These are phyloP conservation scores for Curvularia eragrostidis DNA, from an alignment of 2,329 filamentous ascomycete genomes.

Conservation along the genomic window DNA sequence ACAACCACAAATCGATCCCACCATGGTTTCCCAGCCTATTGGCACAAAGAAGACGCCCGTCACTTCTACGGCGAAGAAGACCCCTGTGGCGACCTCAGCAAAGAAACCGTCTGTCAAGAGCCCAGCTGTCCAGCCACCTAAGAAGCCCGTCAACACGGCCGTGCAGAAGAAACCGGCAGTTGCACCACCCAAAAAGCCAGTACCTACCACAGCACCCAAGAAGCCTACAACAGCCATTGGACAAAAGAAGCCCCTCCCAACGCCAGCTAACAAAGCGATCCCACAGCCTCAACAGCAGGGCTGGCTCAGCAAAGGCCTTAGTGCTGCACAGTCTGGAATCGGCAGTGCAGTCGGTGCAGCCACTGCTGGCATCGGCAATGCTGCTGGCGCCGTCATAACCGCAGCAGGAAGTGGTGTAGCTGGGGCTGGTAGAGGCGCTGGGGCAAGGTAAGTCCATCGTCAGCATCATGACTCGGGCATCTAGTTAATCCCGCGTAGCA, in stretches of 20 bases:
- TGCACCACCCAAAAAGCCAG: constrained; percentile 11
- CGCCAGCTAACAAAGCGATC: constrained; percentile 15
- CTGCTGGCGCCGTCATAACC: constrained; percentile 52
- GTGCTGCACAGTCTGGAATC: constrained; percentile 22
- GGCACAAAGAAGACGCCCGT: constrained; percentile 35
- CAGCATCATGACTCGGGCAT: not conserved
- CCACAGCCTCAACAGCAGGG: constrained; percentile 47
- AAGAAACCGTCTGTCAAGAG: constrained; percentile 11
- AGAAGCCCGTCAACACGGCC: constrained; percentile 26
- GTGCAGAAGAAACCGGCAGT: constrained; percentile 27
- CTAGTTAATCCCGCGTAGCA: constrained; percentile 34
- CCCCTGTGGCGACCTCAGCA: constrained; percentile 11
- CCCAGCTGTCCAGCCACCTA: constrained; percentile 21
- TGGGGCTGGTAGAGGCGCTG: constrained; percentile 25
- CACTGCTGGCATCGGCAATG: constrained; percentile 54
- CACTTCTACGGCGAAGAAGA: constrained; percentile 27
- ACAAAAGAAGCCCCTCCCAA: constrained; percentile 21
- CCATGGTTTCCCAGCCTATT: constrained; percentile 37
- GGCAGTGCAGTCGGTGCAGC: constrained; percentile 41
- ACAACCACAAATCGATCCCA: constrained; percentile 6
- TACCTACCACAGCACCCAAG: constrained; percentile 13
- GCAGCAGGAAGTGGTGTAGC: constrained; percentile 57
- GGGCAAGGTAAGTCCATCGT: constrained; percentile 16
- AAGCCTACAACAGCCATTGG: constrained; percentile 19
- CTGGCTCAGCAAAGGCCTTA: constrained; percentile 51